Base-by-base conservation (phyloP, 2,329 filamentous ascomycete genomes). In the Lomentospora prolificans region DNA sequence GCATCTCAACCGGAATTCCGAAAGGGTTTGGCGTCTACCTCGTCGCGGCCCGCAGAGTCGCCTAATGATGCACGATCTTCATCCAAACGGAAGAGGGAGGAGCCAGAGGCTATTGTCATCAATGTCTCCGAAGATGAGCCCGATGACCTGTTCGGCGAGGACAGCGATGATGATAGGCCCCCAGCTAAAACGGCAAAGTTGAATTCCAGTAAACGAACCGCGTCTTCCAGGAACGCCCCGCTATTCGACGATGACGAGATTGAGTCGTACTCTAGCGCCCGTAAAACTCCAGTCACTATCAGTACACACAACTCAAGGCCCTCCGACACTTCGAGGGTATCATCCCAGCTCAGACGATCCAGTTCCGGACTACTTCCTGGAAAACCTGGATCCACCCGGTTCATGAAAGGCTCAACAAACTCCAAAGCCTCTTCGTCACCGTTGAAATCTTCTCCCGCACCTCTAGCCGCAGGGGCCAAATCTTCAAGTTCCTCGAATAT, bases 311-410 rank as follows among this genome's bases (percentile, higher is more conserved):
- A n/a, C 19, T 51, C 50, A 12, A 51, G 30, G n/a, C 10, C 50
- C 24, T 19, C 25, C 5, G 50, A 51, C 8, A 7, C 50, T 12
- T 12, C 50, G 24, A 51, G 25, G 17, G 27, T 24, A 17, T 33
- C 50, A 33, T 33, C 9, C 8, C 41, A 41, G 19, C 25, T 36
- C 7, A 55, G 50, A 19, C 53, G 41, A 27, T 9, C 19, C 6
- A 9, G 17, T n/a, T 6, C 41, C 7, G 41, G 39, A 2, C 22
- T 51, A 27, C 54, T 56, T 22, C 54, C 54, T 10, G 54, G 54
- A 8, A 56, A 56, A 19, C 54, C 54, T 30, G 54, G 54, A 17
- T 46, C 54, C 8, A 41, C 28, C 30, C 54, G 46, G 7, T 56
- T 44, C 27, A 24, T 51, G 46, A 25, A 25, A 25, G n/a, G 14